Base-by-base conservation (phyloP, 2,329 filamentous ascomycete genomes). In the Orbilia blumenaviensis region DNA sequence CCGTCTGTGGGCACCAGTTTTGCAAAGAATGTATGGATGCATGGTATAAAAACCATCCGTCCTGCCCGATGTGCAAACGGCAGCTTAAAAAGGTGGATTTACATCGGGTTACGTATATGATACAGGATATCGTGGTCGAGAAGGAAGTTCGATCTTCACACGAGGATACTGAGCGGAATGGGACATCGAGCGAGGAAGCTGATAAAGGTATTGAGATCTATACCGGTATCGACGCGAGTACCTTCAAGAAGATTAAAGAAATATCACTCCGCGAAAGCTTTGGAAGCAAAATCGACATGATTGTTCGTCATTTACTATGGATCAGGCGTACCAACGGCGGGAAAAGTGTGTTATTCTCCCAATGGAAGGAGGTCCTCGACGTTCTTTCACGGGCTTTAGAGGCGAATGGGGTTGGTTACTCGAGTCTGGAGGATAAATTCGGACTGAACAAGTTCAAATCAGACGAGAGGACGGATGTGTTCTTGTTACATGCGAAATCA, bases 311-410 rank as follows among this genome's bases (percentile, higher is more conserved):
- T 82, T 83, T 98, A 1, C 83, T 96, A 14, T 97, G 92, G 92
- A 86, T 98, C 18, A 89, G 94, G 1, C 86, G 91, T 78, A 89
- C 92, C 93, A 97, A 79, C 92, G 93, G 0, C 93, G 93, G 93
- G 8, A 98, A 98, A 81, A 92, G 92, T 0, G 91, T 99, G 81
- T 87, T 98, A n/a, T 99, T 97, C 82, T 96, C 92, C 0, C 94
- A 98, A 83, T 95, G 93, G 82, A 88, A 88, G 66, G 90, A 92
- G 64, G 98, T 97, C 79, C 85, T 98, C 0, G 84, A 87, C 0
- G 89, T 96, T 5, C 85, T 98, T 0, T 86, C 86, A 7, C 86
- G 85, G 8, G 94, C 93, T 0, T 90, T 98, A 60, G 81, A 82
- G 1, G 86, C 87, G 2, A 92, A 92, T 82, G 87, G 88, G 56